phyloP scores from a whole-genome alignment of 139 green algal genomes.

The Picochlorum sp. region DNA sequence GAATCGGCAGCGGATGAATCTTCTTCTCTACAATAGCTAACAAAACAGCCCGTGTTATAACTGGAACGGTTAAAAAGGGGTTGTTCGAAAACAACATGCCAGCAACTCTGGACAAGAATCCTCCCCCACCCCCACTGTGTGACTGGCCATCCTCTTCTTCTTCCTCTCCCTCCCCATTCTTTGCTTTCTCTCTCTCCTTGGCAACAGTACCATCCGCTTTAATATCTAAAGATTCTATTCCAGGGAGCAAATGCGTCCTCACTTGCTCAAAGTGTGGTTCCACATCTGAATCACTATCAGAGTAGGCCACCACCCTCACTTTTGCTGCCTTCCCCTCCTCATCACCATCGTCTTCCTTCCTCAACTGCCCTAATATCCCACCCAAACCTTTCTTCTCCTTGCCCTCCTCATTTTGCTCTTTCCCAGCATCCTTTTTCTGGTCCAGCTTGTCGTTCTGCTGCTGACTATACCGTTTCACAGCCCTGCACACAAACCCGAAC shows the following conservation, averaged over 20 bases:
- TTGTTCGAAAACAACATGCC: no score
- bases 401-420: neutral
- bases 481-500: neutral
- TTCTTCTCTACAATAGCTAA: no score
- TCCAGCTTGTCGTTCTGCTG: neutral
- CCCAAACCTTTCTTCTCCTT: neutral
- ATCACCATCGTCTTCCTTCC: neutral
- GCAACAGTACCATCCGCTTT: slow-evolving; percentile 4
- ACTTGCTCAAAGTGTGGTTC: slow-evolving; percentile 26
- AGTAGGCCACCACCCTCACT: slow-evolving; percentile 24
- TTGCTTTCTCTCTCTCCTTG: neutral
- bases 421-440: neutral
- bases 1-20: no score
- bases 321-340: slow-evolving; percentile 5
- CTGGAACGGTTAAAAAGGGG: no score
- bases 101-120: neutral
- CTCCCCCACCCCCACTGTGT: neutral
- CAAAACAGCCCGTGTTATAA: no score
- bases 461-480: neutral
- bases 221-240: slow-evolving; percentile 5
- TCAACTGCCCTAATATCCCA: neutral
- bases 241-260: slow-evolving; percentile 21
- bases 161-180: neutral
- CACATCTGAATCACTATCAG: slow-evolving; percentile 28
- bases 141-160: neutral